These are phyloP conservation scores for Pseudevernia furfuracea DNA, from an alignment of 495 filamentous ascomycete species.

Conservation along the genomic window DNA sequence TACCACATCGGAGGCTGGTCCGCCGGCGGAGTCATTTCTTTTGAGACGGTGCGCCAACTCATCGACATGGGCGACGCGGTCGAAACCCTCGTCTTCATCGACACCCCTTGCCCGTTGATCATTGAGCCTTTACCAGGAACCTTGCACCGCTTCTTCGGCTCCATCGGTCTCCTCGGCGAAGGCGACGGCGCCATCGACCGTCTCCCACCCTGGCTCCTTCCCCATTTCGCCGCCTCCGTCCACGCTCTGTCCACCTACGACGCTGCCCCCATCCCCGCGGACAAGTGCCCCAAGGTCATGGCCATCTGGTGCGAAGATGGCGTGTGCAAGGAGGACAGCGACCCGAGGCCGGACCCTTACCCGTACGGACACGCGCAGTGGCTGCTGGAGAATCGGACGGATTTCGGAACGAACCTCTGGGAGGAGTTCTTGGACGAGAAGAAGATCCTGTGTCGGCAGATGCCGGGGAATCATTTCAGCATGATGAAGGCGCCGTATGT, in stretches of 20 bases:
- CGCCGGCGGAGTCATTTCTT: constrained; percentile 82
- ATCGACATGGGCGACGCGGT: constrained; percentile 60
- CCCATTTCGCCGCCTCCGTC: constrained; percentile 75
- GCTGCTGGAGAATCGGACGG: constrained; percentile 68
- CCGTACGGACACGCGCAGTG: constrained; percentile 67
- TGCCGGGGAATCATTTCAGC: constrained; percentile 63
- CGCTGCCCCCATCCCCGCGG: constrained; percentile 43
- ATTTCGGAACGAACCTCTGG: constrained; percentile 76
- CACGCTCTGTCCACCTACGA: constrained; percentile 66
- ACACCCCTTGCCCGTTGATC: constrained; percentile 68
- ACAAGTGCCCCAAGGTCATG: constrained; percentile 54
- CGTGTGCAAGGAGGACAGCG: constrained; percentile 61
- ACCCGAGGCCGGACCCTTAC: constrained; percentile 62
- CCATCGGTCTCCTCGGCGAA: constrained; percentile 73
- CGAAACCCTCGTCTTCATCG: constrained; percentile 69
- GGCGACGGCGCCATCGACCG: constrained; percentile 45
- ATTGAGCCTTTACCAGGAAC: constrained; percentile 70
- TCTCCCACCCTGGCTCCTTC: constrained; percentile 70
- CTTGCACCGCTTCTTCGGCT: constrained; percentile 71
- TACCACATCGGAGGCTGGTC: constrained; percentile 71
- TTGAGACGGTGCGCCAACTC: constrained; percentile 69
- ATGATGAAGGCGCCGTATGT: constrained; percentile 60
- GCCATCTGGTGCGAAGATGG: constrained; percentile 77
- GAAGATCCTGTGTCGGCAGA: constrained; percentile 54
- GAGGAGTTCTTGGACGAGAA: constrained; percentile 59